Evolutionary conservation across 2,329 filamentous ascomycete genomes (phyloP), one percentile per base, ranked within the genome.

Genomic region (Colletotrichum sp.): DNA sequence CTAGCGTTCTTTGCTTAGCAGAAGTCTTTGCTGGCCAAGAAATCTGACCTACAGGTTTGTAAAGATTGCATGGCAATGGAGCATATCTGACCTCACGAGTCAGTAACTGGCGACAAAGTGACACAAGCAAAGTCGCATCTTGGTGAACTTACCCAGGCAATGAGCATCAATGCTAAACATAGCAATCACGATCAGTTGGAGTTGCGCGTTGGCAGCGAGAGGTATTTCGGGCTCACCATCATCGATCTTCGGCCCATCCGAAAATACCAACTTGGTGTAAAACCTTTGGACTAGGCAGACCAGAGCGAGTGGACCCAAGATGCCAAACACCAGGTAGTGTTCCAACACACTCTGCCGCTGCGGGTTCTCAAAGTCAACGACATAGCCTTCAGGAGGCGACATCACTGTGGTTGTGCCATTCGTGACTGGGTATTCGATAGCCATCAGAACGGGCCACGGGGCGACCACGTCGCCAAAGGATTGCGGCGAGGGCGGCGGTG

Each of bases 281-380:
- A 80, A 77, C 36, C 83, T 76, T 70, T 84, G 82, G 2, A 72
- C 24, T 6, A 84, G 55, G 5, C 79, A 77, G 9, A 81, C 55
- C 4, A 81, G 57, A 2, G 82, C 81, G 48, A 84, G 57, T 1
- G 78, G 63, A 2, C 78, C 81, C 4, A 79, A 73, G 4, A 83
- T 71, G 0, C 78, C 81, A 72, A 83, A 82, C 16, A 83, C 75
- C 1, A 81, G 63, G 16, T 79, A 83, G 16, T 81, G 79, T 0
- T 81, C 68, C 2, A 76, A 34, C 16, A 79, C 79, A 16, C 74
- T 78, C 24, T 81, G 78, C 14, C 78, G 78, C 48, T 79, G 78
- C 3, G 84, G 83, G 55, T 84, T 78, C 3, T 81, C 81, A 59
- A 85, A 83, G 65, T 85, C 78, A 28, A 84, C 81, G 10, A 80